Percentiles rank a stretch among this genome's conserved stretches.
These are phyloP conservation scores for Arxiozyma telluris DNA, from an alignment of 1,139 yeast genomes.

Conservation along the genomic window DNA sequence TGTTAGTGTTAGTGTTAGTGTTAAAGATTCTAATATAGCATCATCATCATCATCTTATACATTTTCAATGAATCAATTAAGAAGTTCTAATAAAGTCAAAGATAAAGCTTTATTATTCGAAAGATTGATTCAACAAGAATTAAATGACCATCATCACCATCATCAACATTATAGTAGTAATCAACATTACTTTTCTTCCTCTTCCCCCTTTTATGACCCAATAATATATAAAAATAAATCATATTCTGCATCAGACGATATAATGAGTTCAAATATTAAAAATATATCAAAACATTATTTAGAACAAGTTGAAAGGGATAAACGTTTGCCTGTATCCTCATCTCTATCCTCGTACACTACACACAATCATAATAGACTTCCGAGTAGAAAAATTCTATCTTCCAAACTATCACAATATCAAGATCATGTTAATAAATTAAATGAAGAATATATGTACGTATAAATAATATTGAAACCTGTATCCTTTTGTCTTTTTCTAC, in stretches of 20 bases:
- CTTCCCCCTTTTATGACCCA: background rate
- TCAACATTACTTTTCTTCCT: background rate
- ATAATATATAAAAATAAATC: background rate
- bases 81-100: conserved; percentile 26
- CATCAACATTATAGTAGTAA: background rate
- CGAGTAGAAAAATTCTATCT: background rate
- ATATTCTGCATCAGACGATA: background rate
- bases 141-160: background rate
- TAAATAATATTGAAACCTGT: background rate
- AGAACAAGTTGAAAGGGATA: conserved; percentile 2
- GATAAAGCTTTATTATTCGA: conserved; percentile 29
- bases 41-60: background rate
- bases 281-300: conserved; percentile 5
- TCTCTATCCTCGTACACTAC: background rate
- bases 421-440: conserved; percentile 3
- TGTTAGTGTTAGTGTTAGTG: background rate
- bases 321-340: background rate
- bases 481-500: background rate
- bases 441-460: background rate
- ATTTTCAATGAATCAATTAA: conserved; percentile 16
- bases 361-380: too few relatives aligned
- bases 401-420: conserved; percentile 2
- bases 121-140: conserved; percentile 15
- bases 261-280: background rate
- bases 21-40: background rate